These are phyloP conservation scores for Parachlorella kessleri DNA, from an alignment of 139 green algal genomes.

Conservation along the genomic window DNA sequence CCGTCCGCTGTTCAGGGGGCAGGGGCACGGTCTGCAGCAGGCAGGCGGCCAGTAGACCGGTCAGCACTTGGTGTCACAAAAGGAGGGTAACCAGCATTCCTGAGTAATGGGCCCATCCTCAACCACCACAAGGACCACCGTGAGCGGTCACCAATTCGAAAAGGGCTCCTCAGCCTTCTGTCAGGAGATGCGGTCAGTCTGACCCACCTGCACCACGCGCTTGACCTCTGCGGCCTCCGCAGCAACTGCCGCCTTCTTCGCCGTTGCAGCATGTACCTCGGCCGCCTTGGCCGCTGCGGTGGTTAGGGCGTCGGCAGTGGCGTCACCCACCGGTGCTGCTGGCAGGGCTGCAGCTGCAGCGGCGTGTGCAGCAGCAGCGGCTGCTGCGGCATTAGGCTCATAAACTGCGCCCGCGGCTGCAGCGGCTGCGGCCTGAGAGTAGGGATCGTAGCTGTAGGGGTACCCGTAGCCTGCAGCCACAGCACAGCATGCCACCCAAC, in stretches of 20 bases:
- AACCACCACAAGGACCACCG: too few species aligned
- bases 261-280: not conserved
- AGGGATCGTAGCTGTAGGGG: not conserved
- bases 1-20: too few species aligned
- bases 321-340: not conserved
- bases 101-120: too few species aligned
- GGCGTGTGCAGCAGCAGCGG: not conserved
- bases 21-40: too few species aligned
- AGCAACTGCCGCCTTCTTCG: not conserved
- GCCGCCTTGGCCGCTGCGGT: not conserved
- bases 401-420: not conserved
- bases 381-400: not conserved
- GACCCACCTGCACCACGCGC: too few species aligned
- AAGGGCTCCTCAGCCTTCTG: too few species aligned
- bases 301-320: not conserved
- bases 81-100: too few species aligned
- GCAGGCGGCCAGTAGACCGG: too few species aligned
- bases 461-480: not conserved
- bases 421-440: not conserved
- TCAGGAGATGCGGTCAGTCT: too few species aligned
- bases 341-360: not conserved
- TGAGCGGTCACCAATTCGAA: too few species aligned
- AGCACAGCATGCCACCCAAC: too few species aligned
- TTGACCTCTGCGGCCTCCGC: not conserved
- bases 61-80: too few species aligned